Evolutionary conservation across 1,139 yeast species (phyloP), one percentile per base, ranked within the genome.

Genomic region (Yamadazyma buinensis): DNA sequence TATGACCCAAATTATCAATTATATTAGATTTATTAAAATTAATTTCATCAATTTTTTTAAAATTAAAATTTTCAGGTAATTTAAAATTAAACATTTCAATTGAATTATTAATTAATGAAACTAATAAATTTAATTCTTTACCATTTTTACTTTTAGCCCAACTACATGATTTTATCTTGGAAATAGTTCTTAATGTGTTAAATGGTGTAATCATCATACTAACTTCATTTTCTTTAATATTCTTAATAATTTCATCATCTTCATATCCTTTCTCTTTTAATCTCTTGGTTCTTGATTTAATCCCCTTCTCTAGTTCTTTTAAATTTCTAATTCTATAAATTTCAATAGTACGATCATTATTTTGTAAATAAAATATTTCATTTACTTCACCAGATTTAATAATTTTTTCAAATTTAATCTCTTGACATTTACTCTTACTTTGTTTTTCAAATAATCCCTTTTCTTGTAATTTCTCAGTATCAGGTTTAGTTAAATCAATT

Each of bases 311-410:
- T 31, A 88, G 75, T 60, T 92, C 98, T 15, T 81, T 85, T n/a
- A 72, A 73, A 1, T 80, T 62, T 54, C 97, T 77, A 14, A 86
- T 61, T 55, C 95, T 73, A 65, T 82, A 90, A 1, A 87, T 47
- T 57, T 92, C 97, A n/a, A 84, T 64, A 0, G 88, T 77, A 56
- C 84, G 75, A 55, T 88, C 97, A 13, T 83, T 71, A 49, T 86
- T 88, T 46, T 85, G 90, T 30, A 86, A 65, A 30, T 75, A 78
- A 43, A 88, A 78, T 43, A 80, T 75, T 26, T 67, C 72, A 15
- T 67, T 61, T 43, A 79, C 72, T 26, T 67, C 72, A 11, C 65
- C 61, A 15, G 55, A 47, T 26, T 45, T 42, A 26, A 54, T 49
- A 4, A 56, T 39, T 4, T 50, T 47, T 30, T 67, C 68, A 55